Percentiles rank a stretch among this genome's conserved stretches.
These are phyloP conservation scores for Kwoniella dejecticola DNA, from an alignment of 768 basidiomycete genomes.

Conservation along the genomic window DNA sequence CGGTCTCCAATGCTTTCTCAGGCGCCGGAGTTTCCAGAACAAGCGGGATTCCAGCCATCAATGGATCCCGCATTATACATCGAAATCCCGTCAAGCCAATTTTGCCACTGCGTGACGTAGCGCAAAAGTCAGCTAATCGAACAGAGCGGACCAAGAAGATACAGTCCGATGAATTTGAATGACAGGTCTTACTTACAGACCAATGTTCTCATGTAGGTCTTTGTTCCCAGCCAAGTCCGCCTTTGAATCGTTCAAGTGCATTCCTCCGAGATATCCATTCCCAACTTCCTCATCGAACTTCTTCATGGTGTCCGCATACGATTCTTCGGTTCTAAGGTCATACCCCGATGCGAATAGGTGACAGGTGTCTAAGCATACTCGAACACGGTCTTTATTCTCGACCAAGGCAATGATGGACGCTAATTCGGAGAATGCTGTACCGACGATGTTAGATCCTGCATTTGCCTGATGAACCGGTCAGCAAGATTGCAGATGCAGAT, in stretches of 20 bases:
- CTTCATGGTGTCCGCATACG: constrained; percentile 71
- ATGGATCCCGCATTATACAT: constrained; percentile 68
- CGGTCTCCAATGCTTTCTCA: constrained; percentile 58
- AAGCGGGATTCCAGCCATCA: constrained; percentile 70
- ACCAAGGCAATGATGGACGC: constrained; percentile 69
- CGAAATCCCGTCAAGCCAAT: constrained; percentile 68
- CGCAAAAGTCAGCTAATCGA: not conserved
- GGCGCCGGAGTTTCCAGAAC: constrained; percentile 79
- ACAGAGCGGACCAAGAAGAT: too few relatives aligned
- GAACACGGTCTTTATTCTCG: constrained; percentile 71
- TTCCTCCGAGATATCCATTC: constrained; percentile 70
- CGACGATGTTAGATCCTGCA: constrained; percentile 70
- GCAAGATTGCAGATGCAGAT: too few relatives aligned
- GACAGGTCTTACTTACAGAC: constrained; percentile 70
- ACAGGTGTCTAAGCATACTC: constrained; percentile 85
- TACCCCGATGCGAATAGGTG: constrained; percentile 82
- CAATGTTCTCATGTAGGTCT: constrained; percentile 83
- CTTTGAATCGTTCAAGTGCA: constrained; percentile 87
- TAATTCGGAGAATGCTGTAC: constrained; percentile 70
- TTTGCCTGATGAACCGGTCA: constrained; percentile 67
- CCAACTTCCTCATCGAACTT: constrained; percentile 72
- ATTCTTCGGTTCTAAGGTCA: constrained; percentile 71
- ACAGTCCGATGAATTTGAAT: too few relatives aligned
- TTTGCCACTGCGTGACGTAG: constrained; percentile 62
- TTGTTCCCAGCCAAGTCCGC: constrained; percentile 63